Conservation (phyloP, 495 filamentous ascomycete species). For the Aspergillus campestris region DNA sequence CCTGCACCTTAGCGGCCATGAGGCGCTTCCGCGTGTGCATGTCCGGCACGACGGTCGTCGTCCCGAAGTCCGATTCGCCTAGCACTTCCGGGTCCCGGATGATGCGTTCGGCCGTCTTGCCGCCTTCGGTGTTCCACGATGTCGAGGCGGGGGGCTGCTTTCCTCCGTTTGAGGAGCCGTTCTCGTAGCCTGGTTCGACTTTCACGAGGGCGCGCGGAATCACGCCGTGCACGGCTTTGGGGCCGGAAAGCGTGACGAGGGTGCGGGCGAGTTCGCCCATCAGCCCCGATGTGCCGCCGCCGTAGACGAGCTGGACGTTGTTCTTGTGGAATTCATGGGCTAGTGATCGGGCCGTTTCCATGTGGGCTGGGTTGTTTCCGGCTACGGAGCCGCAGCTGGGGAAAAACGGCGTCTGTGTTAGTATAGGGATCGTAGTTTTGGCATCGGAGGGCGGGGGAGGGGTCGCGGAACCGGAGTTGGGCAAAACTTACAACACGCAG, state of each 20-base stretch:
- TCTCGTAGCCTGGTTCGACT: slow-evolving; percentile 58
- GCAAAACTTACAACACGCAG: slow-evolving; percentile 64
- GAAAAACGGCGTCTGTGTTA: slow-evolving; percentile 5
- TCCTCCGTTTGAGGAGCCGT: slow-evolving; percentile 12
- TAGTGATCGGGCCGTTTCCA: slow-evolving; percentile 70
- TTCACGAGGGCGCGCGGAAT: slow-evolving; percentile 81
- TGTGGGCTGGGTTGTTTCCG: slow-evolving; percentile 59
- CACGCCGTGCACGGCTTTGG: slow-evolving; percentile 79
- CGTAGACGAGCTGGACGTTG: slow-evolving; percentile 79
- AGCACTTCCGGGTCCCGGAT: slow-evolving; percentile 35
- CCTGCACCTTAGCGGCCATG: slow-evolving; percentile 81
- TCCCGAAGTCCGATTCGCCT: slow-evolving; percentile 62
- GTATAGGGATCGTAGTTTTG: neutral
- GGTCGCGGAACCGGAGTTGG: slow-evolving; percentile 6
- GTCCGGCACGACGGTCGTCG: slow-evolving; percentile 78
- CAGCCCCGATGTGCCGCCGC: slow-evolving; percentile 85
- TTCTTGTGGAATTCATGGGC: slow-evolving; percentile 63
- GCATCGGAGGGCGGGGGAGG: neutral
- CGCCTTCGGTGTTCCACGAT: slow-evolving; percentile 4
- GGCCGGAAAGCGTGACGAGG: slow-evolving; percentile 77
- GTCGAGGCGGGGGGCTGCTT: neutral
- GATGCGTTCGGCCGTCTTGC: slow-evolving; percentile 34
- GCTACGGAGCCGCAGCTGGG: slow-evolving; percentile 63
- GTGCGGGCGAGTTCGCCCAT: slow-evolving; percentile 91
- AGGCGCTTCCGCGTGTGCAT: slow-evolving; percentile 93